These are phyloP conservation scores for Chalciporus chontae DNA, from an alignment of 768 basidiomycete species.

Conservation along the genomic window DNA sequence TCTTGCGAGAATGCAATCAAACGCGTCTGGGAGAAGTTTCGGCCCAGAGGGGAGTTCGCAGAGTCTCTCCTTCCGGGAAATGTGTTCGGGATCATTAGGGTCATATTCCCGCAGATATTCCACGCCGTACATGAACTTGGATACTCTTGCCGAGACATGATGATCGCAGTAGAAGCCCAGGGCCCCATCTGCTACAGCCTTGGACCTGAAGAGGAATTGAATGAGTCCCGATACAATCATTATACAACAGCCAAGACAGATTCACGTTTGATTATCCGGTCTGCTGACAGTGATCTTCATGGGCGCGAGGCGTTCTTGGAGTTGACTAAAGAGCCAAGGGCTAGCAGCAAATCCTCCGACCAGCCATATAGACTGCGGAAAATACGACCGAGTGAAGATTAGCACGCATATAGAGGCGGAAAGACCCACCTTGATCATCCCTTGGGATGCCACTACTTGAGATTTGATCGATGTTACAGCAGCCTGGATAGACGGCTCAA, in stretches of 20 bases:
- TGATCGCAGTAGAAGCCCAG: conserved; percentile 85
- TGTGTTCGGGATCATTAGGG: conserved; percentile 61
- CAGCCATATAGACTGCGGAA: conserved; percentile 67
- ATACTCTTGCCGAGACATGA: conserved; percentile 77
- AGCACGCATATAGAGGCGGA: neutral
- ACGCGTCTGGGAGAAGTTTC: conserved; percentile 74
- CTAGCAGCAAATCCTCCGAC: conserved; percentile 84
- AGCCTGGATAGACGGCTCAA: conserved; percentile 76
- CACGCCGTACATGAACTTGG: conserved; percentile 80
- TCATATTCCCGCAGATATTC: conserved; percentile 73
- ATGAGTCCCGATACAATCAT: conserved; percentile 4
- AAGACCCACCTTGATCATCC: conserved; percentile 55
- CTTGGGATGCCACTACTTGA: conserved; percentile 66
- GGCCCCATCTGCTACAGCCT: conserved; percentile 82
- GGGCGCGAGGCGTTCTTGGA: conserved; percentile 62
- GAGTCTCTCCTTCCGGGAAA: conserved; percentile 57
- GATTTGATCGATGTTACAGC: conserved; percentile 65
- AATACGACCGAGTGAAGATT: conserved; percentile 10
- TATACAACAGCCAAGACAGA: conserved; percentile 3
- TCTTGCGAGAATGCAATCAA: conserved; percentile 73
- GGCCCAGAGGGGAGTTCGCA: conserved; percentile 78
- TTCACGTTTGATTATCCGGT: conserved; percentile 77
- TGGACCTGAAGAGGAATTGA: conserved; percentile 49
- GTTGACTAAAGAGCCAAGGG: conserved; percentile 73
- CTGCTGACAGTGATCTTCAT: conserved; percentile 61